Percentiles rank a stretch among this genome's conserved stretches.
These are phyloP conservation scores for Euphorbia celastroides DNA, from an alignment of 441 rosid species.

Conservation along the genomic window DNA sequence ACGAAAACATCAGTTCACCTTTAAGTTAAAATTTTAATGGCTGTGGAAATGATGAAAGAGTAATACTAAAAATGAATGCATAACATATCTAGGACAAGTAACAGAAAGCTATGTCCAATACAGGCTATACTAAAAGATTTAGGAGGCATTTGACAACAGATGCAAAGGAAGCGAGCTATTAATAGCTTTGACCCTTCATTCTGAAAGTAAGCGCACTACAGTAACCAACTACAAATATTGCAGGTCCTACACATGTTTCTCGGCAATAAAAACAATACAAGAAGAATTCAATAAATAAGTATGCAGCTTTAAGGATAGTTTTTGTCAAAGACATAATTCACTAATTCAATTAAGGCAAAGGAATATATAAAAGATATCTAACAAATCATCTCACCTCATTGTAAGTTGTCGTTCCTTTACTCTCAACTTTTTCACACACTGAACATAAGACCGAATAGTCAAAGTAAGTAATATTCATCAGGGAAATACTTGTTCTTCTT, in stretches of 20 bases:
- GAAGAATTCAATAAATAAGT: not conserved
- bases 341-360: no score
- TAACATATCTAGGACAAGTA: not conserved
- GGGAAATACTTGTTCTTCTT: not conserved
- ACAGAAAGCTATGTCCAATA: slow-evolving; percentile 1
- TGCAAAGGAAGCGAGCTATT: not conserved
- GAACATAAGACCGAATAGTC: slow-evolving; percentile 23
- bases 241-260: not conserved
- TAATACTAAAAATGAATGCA: not conserved
- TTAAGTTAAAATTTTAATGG: not conserved
- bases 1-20: not conserved
- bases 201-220: not conserved
- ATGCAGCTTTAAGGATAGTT: not conserved
- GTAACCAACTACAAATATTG: not conserved
- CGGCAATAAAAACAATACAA: not conserved
- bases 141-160: not conserved
- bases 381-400: slow-evolving; percentile 77
- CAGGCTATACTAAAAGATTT: not conserved
- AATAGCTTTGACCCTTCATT: not conserved
- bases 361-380: slow-evolving; percentile 8
- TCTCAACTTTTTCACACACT: slow-evolving; percentile 99
- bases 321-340: not conserved
- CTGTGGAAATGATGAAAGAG: not conserved
- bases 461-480: slow-evolving; percentile 7
- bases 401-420: slow-evolving; percentile 98